Conservation (phyloP, 139 green algal genomes). For the Eudorina sp. region DNA sequence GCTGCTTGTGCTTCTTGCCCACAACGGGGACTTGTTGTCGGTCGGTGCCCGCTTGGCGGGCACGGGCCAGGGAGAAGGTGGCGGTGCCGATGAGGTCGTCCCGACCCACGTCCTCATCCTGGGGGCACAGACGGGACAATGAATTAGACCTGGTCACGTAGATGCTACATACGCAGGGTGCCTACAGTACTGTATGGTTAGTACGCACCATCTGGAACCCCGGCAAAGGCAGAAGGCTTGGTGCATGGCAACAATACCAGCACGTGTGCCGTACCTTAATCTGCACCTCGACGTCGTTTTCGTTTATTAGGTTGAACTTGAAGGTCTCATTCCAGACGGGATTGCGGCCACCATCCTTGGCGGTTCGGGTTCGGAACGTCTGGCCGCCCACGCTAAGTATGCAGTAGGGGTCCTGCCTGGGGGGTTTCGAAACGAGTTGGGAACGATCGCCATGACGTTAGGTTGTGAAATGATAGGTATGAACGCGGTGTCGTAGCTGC, state of each 20-base stretch:
- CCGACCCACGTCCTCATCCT: constrained; percentile 8
- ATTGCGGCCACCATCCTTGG: constrained; percentile 15
- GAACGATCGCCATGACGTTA: too few relatives aligned
- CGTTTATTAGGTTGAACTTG: constrained; percentile 30
- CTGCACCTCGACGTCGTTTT: constrained; percentile 27
- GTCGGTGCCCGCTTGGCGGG: background rate
- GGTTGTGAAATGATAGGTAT: too few relatives aligned
- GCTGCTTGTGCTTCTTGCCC: constrained; percentile 25
- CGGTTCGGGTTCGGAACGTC: constrained; percentile 21
- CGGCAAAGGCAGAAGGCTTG: too few relatives aligned
- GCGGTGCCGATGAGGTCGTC: constrained; percentile 40
- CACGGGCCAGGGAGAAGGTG: constrained; percentile 12
- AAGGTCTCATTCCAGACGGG: constrained; percentile 55
- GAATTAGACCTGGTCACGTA: too few relatives aligned
- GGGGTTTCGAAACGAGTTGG: too few relatives aligned
- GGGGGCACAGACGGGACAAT: too few relatives aligned
- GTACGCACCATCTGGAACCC: too few relatives aligned
- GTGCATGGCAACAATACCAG: too few relatives aligned
- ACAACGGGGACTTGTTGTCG: background rate
- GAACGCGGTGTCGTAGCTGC: too few relatives aligned
- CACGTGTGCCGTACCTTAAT: background rate
- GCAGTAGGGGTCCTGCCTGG: constrained; percentile 47
- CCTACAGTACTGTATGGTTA: too few relatives aligned
- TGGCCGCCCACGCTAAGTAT: constrained; percentile 35
- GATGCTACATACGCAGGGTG: too few relatives aligned